Conservation (phyloP, 495 filamentous ascomycete species). For the Talaromyces proteolyticus region DNA sequence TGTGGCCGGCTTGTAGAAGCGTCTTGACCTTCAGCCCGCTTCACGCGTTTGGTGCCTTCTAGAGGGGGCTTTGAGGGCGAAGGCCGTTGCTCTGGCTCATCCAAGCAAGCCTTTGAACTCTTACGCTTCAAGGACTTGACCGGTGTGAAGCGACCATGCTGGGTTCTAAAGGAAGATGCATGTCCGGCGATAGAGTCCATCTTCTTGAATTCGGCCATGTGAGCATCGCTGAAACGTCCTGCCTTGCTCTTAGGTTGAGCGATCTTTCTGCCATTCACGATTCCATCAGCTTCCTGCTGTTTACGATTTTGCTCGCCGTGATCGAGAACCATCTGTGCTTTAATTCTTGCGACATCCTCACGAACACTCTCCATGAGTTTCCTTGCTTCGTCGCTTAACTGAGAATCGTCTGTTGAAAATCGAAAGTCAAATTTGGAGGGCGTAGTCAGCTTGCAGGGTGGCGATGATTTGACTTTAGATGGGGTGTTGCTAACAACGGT, state of each 20-base stretch:
- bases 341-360: conserved; percentile 61
- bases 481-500: conserved; percentile 29
- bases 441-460: conserved; percentile 39
- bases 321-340: conserved; percentile 53
- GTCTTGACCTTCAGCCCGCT: conserved; percentile 53
- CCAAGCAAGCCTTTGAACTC: conserved; percentile 68
- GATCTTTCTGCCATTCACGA: conserved; percentile 57
- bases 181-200: conserved; percentile 93
- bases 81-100: conserved; percentile 44
- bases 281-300: conserved; percentile 25
- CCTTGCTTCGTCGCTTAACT: conserved; percentile 68
- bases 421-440: conserved; percentile 68
- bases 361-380: conserved; percentile 73
- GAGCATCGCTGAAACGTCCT: conserved; percentile 70
- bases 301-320: conserved; percentile 37
- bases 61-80: conserved; percentile 24
- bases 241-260: conserved; percentile 71
- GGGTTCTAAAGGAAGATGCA: conserved; percentile 68
- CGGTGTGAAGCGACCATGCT: conserved; percentile 50
- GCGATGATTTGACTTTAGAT: conserved; percentile 34
- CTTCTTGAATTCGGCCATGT: conserved; percentile 87
- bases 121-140: conserved; percentile 63
- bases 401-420: conserved; percentile 49
- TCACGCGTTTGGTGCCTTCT: conserved; percentile 56
- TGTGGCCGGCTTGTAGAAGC: conserved; percentile 49